Percentiles rank a stretch among this genome's conserved stretches.
Evolutionary conservation across 768 basidiomycete genomes (phyloP).

Genomic region (Lactarius deliciosus): DNA sequence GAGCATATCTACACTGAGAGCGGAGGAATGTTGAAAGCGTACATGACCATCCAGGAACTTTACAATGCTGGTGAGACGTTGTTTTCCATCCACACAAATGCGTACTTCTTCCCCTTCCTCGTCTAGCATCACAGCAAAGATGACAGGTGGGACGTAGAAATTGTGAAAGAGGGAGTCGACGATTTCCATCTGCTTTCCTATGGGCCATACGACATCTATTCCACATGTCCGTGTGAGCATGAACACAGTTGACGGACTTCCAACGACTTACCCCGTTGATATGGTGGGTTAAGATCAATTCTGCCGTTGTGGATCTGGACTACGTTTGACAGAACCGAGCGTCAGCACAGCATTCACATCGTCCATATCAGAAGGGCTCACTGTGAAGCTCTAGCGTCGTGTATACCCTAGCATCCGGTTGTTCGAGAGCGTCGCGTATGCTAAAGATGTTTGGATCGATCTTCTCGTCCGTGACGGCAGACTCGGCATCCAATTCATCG

Average conservation of each 20-base stretch:
- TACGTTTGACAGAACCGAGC: conserved; percentile 32
- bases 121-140: conserved; percentile 43
- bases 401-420: conserved; percentile 32
- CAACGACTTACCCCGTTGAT: conserved; percentile 61
- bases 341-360: neutral
- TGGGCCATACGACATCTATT: conserved; percentile 76
- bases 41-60: conserved; percentile 47
- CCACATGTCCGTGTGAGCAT: neutral
- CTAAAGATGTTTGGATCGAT: conserved; percentile 29
- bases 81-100: conserved; percentile 55
- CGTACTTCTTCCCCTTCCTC: conserved; percentile 46
- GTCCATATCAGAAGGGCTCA: conserved; percentile 11
- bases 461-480: conserved; percentile 26
- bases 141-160: conserved; percentile 52
- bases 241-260: neutral
- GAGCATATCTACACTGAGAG: neutral
- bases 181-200: conserved; percentile 57
- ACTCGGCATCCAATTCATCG: conserved; percentile 26
- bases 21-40: neutral
- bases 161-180: conserved; percentile 55
- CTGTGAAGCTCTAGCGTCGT: conserved; percentile 33
- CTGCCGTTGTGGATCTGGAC: conserved; percentile 65
- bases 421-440: conserved; percentile 31
- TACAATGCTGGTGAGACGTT: conserved; percentile 49
- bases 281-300: conserved; percentile 69